These are phyloP conservation scores for Hydnum rufescens DNA, from an alignment of 768 basidiomycete genomes.

Conservation along the genomic window DNA sequence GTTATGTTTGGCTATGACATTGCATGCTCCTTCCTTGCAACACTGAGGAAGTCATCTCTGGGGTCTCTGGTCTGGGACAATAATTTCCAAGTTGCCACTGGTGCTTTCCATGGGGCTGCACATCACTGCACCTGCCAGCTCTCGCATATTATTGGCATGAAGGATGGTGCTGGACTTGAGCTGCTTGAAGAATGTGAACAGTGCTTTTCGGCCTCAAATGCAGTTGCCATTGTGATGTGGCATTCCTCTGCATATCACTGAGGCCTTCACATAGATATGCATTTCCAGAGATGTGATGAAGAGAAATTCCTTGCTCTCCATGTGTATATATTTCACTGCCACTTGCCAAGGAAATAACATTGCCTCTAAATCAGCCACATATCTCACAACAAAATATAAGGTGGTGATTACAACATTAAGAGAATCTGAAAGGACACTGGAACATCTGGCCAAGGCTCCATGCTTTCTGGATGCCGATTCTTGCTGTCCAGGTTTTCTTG, in stretches of 20 bases:
- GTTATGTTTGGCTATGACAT: neutral
- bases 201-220: slow-evolving; percentile 11
- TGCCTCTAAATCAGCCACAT: too few relatives aligned
- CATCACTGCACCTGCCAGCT: slow-evolving; percentile 13
- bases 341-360: too few relatives aligned
- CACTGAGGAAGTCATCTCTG: neutral
- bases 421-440: neutral
- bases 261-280: slow-evolving; percentile 6
- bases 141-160: slow-evolving; percentile 9
- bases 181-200: slow-evolving; percentile 12
- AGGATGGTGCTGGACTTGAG: slow-evolving; percentile 10
- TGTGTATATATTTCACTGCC: too few relatives aligned
- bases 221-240: slow-evolving; percentile 7
- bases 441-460: too few relatives aligned
- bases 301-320: too few relatives aligned
- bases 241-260: slow-evolving; percentile 12
- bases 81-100: neutral
- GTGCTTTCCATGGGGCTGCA: slow-evolving; percentile 12
- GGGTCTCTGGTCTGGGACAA: neutral
- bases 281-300: slow-evolving; percentile 13
- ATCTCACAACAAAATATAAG: too few relatives aligned
- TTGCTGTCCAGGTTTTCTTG: neutral
- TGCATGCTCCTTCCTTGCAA: neutral
- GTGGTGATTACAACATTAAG: too few relatives aligned
- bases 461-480: neutral